Evolutionary conservation across 108 stramenopile genomes (phyloP), one percentile per base, ranked within the genome.

Genomic region (Skeletonema potamos): DNA sequence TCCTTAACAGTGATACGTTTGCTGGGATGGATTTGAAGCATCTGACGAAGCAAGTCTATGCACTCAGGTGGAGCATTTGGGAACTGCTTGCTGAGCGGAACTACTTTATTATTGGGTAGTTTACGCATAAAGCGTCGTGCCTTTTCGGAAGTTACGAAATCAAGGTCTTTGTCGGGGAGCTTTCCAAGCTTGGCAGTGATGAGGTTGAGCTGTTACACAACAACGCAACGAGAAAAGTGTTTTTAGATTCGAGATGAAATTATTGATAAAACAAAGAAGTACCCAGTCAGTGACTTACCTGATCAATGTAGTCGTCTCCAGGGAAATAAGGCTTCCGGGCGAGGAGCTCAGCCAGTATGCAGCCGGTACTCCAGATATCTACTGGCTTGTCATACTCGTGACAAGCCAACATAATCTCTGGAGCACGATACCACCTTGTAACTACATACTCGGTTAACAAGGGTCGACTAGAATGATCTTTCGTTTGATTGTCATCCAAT

Each of bases 291-390:
- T 66, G 51, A 77, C 78, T 84, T 92, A 94, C 93, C 96, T 99
- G 99, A 86, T 99, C 96, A 71, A 99, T 98, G 83, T 99, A 99
- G 79, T 99, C 98, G 29, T 99, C 97, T 27, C 99, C 99, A 4
- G 98, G 96, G 77, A 99, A 98, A 62, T 94, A 92, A 32, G 99
- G 98, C 77, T 97, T 97, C 22, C 98, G 72, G 0, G 83, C 85
- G 27, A 99, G 84, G 27, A 99, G 90, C 76, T 99, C 99, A 34
- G 97, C 99, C 70, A 99, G 97, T 63, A 99, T 98, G 73, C 99
- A 99, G 6, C 99, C 99, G 7, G 98, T 97, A 75, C 86, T 89
- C 96, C 96, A 97, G 37, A 98, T 62, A 79, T 97, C 96, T 54
- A 99, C 96, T 28, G 98, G 96, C 77, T 94, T 96, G 51, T 96